Conservation (phyloP, 176 grass and related monocot genomes). For the Echinochloa phyllopogon region DNA sequence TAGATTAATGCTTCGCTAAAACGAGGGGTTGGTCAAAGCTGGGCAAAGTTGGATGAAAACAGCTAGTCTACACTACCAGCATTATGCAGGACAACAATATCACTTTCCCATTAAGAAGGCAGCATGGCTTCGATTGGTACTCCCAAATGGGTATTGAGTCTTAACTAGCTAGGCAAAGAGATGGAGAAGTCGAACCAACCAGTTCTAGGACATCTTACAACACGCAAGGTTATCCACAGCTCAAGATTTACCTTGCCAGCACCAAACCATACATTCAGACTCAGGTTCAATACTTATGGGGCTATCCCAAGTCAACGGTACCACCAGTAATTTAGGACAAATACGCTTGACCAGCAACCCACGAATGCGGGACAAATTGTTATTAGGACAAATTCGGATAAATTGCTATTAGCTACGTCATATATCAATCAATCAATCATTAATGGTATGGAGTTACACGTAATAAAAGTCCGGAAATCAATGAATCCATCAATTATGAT, state of each 20-base stretch:
- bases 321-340: not conserved
- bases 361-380: not conserved
- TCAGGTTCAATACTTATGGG: not conserved
- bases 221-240: not conserved
- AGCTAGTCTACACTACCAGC: not conserved
- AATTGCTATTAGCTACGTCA: too few relatives aligned
- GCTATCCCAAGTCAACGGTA: not conserved
- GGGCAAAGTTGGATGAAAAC: not conserved
- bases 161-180: not conserved
- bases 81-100: not conserved
- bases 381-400: too few relatives aligned
- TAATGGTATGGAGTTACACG: not conserved
- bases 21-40: not conserved
- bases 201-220: not conserved
- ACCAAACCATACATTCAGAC: not conserved
- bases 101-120: too few relatives aligned
- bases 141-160: not conserved
- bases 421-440: not conserved
- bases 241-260: not conserved
- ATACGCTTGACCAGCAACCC: not conserved
- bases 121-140: too few relatives aligned
- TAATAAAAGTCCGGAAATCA: not conserved
- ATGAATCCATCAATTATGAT: not conserved
- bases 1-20: too few relatives aligned
- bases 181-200: not conserved